Percentiles rank a stretch among this genome's conserved stretches.
Evolutionary conservation across 352 stramenopile genomes (phyloP).

Genomic region (Globisporangium barbulae): DNA sequence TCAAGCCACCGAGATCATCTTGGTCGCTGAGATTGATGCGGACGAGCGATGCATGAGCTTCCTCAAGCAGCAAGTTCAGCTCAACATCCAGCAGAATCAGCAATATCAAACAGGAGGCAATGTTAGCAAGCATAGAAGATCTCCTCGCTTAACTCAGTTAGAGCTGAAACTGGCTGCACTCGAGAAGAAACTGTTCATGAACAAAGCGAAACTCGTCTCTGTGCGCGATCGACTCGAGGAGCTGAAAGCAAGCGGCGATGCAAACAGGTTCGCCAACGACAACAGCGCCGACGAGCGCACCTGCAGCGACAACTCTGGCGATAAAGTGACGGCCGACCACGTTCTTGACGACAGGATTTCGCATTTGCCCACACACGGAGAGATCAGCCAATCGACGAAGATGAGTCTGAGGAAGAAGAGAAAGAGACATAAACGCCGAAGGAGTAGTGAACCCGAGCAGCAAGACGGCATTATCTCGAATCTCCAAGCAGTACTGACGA

Average conservation of each 20-base stretch:
- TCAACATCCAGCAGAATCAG: slow-evolving; percentile 1
- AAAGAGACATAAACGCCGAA: neutral
- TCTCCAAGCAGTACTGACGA: neutral
- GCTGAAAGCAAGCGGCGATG: neutral
- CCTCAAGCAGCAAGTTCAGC: slow-evolving; percentile 23
- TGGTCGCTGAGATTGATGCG: slow-evolving; percentile 36
- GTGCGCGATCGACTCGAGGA: neutral
- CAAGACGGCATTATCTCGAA: neutral
- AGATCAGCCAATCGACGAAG: neutral
- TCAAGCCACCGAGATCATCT: slow-evolving; percentile 31
- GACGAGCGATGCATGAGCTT: slow-evolving; percentile 32
- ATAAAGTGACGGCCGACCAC: neutral
- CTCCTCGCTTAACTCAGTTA: neutral
- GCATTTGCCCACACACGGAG: neutral
- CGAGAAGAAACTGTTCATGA: slow-evolving; percentile 2
- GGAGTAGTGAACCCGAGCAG: neutral
- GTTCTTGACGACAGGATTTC: neutral
- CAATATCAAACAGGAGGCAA: neutral
- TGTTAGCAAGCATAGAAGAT: neutral
- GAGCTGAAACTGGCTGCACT: neutral
- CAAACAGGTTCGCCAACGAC: neutral
- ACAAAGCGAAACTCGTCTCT: slow-evolving; percentile 4
- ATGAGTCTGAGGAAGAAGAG: neutral
- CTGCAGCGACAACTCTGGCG: too few species aligned
- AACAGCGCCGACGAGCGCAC: neutral